A percentile compares a stretch with the other conserved stretches of the same genome.
Evolutionary conservation across 2,329 filamentous ascomycete genomes (phyloP).

Genomic region (Penicillium capsulatum): DNA sequence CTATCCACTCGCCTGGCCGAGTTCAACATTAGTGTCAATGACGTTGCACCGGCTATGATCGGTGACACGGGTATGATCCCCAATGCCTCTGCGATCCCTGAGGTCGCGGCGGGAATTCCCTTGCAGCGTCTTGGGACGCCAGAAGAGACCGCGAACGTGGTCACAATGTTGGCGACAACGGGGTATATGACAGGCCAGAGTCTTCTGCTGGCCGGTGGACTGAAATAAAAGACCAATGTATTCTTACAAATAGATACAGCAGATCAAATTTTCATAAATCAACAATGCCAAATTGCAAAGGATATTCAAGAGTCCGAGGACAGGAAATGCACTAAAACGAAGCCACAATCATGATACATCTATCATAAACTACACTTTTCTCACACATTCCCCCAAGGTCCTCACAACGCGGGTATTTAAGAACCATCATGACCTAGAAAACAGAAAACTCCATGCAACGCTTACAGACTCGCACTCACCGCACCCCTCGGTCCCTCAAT

Average conservation of each 20-base stretch:
- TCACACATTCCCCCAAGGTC: not conserved
- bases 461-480: constrained; percentile 12
- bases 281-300: no score
- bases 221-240: constrained; percentile 46
- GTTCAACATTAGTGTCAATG: constrained; percentile 62
- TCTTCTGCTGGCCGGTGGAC: constrained; percentile 50
- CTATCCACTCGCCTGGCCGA: constrained; percentile 56
- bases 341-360: not conserved
- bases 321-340: no score
- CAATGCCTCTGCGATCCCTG: constrained; percentile 54
- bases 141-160: constrained; percentile 58
- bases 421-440: constrained; percentile 2
- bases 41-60: constrained; percentile 67
- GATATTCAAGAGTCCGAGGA: no score
- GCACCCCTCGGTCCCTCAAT: constrained; percentile 33
- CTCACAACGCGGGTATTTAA: not conserved
- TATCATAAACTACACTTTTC: not conserved
- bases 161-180: constrained; percentile 58
- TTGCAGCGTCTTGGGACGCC: constrained; percentile 56
- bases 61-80: constrained; percentile 62
- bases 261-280: no score
- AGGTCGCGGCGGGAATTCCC: constrained; percentile 58
- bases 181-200: constrained; percentile 59
- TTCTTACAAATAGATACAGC: no score
- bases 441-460: constrained; percentile 3